Evolutionary conservation across 805 yeast species (phyloP), one percentile per base, ranked within the genome.

Genomic region (Naumovozyma baii): DNA sequence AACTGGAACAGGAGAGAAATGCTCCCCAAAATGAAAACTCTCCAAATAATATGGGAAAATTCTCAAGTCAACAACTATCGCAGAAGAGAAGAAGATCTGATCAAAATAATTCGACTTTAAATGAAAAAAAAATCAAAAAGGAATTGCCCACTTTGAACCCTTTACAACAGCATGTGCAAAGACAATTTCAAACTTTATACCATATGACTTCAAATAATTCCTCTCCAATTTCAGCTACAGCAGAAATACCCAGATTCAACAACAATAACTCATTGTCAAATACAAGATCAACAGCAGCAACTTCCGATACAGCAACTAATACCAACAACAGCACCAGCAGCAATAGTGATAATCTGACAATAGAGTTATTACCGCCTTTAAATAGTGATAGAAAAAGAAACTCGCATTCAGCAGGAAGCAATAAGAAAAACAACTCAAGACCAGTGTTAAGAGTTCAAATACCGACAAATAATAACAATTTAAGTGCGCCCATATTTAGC

Each of bases 381-480:
- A 29, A 31, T 25, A 39, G 28, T 25, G 31, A 20, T 7, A 14
- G 33, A 14, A 36, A 31, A 18, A 26, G 18, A 16, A 20, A 37
- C 12, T n/a, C 16, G 31, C 20, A 18, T 13, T 31, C 34, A 3
- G 26, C 29, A 14, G 16, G 22, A 10, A 36, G n/a, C n/a, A n/a
- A n/a, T n/a, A n/a, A n/a, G n/a, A n/a, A n/a, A 29, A 18, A 29
- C 45, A 47, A 50, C 49, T 44, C 53, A 36, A 59, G 86, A 43
- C 86, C 86, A 1, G 69, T 78, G 1, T 59, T 80, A 34, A 59
- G 83, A 40, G 79, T 80, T 9, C 77, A 76, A 48, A 80, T 80
- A n/a, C 86, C 86, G 1, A 64, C 63, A 4, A 75, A 69, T 51
- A 50, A 54, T 31, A 46, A 49, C 5, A 63, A 39, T 5, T 37